These are phyloP conservation scores for Beauveria asiatica DNA, from an alignment of 2,329 filamentous ascomycete genomes.

Conservation along the genomic window DNA sequence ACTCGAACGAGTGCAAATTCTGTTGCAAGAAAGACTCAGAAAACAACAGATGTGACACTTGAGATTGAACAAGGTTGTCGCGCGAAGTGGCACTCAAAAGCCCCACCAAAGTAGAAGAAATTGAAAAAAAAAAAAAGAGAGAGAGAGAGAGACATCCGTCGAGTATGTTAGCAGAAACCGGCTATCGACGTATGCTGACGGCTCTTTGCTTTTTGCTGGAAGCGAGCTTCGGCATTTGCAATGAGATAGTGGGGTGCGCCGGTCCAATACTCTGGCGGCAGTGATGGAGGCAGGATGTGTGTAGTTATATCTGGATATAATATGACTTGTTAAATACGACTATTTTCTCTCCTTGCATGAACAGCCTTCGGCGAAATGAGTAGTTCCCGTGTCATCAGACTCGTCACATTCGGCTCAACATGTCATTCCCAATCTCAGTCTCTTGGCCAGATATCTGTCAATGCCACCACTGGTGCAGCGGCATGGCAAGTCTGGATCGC, in stretches of 20 bases:
- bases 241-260: neutral
- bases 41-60: neutral
- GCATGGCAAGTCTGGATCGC: neutral
- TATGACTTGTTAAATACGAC: neutral
- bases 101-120: no score
- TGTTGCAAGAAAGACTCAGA: neutral
- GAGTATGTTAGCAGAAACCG: neutral
- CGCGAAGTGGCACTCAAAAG: neutral
- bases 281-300: neutral
- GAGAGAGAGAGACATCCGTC: neutral
- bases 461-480: neutral
- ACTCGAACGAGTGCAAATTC: neutral
- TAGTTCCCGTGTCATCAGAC: neutral
- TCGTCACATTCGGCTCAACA: neutral
- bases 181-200: neutral
- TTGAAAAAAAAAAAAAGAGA: neutral
- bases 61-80: neutral
- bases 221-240: constrained; percentile 5
- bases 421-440: no score
- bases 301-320: neutral
- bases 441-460: neutral
- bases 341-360: neutral
- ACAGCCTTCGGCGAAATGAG: neutral
- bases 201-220: neutral
- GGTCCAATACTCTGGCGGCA: neutral